Evolutionary conservation across 2,329 filamentous ascomycete genomes (phyloP), one percentile per base, ranked within the genome.

Genomic region (Pyrenochaeta sp.): DNA sequence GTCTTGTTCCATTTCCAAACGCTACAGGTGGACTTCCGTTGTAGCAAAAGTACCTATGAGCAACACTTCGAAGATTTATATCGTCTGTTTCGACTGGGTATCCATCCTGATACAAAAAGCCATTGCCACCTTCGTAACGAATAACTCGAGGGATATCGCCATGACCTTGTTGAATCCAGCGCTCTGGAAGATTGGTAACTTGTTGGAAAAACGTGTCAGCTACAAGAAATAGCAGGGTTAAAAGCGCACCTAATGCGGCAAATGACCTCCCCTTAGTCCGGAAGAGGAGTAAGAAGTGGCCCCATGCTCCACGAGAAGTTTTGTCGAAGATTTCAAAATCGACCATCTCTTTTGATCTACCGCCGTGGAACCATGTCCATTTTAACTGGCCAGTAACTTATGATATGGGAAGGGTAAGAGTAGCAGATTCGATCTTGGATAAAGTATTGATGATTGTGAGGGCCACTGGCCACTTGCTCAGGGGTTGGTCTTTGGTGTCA

Each of bases 381-480:
- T 72, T 73, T n/a, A 70, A 27, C 35, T 74, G 67, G 0, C 68
- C 68, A 2, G 73, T 46, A 9, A 64, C 63, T 45, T 72, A 64
- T 2, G 64, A 59, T 9, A 56, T 54, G 7, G 66, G 69, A 2
- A 70, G 27, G 15, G 67, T 44, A 0, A 69, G 49, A 1, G 67
- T 56, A 9, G 61, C 67, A 4, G 64, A 66, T 0, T 61, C 64
- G 3, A 72, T 35, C 20, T 60, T 68, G 0, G 66, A 61, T 0
- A 71, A 39, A 0, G 67, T 43, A 11, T 63, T 58, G 30, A 63
- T 59, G 18, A 54, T 52, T 0, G 55, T 63, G 4, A 66, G 48
- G 17, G 41, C 63, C 23, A 73, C 56, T 0, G 71, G 68, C 69
- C 73, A 75, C n/a, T 72, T 54, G 1, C 67, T 64, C 35, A 76